phyloP scores from a whole-genome alignment of 2,329 filamentous ascomycete genomes.

The Aspergillus sp. region DNA sequence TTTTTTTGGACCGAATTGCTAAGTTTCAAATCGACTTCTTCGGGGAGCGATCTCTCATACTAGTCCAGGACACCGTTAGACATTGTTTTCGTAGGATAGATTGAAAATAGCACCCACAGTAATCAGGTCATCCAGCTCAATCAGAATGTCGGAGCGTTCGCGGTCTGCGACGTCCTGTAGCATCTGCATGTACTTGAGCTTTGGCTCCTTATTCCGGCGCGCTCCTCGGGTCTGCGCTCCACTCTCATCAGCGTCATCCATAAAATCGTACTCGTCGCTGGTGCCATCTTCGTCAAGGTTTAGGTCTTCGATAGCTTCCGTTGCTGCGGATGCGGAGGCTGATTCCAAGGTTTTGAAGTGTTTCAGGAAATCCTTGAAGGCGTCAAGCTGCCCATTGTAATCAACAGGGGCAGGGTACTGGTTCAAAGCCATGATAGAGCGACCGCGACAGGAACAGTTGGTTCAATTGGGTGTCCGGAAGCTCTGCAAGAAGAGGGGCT shows the following conservation, averaged over 20 bases:
- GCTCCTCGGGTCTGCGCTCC: constrained; percentile 46
- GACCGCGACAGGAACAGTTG: constrained; percentile 19
- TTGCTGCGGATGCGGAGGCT: constrained; percentile 64
- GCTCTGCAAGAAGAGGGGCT: constrained; percentile 17
- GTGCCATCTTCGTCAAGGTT: constrained; percentile 83
- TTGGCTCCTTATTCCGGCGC: constrained; percentile 57
- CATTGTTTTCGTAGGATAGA: neutral
- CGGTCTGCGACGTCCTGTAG: constrained; percentile 86
- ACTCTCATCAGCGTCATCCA: constrained; percentile 70
- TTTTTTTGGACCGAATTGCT: constrained; percentile 86
- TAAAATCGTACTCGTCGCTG: constrained; percentile 89
- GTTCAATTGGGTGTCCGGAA: constrained; percentile 18
- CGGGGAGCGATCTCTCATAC: constrained; percentile 73
- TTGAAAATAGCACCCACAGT: constrained; percentile 51
- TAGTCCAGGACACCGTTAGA: constrained; percentile 34
- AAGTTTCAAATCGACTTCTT: constrained; percentile 64
- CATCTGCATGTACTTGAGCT: constrained; percentile 83
- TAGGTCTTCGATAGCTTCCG: constrained; percentile 79
- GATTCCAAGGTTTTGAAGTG: constrained; percentile 78
- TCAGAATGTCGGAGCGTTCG: constrained; percentile 70
- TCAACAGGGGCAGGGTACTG: constrained; percentile 76
- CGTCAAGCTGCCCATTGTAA: constrained; percentile 76
- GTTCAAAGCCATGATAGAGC: constrained; percentile 76
- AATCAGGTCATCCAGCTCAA: constrained; percentile 86
- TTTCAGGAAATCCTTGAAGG: constrained; percentile 83